phyloP scores from a whole-genome alignment of 192 early-diverging fungal species.

The Coemansia reversa region DNA sequence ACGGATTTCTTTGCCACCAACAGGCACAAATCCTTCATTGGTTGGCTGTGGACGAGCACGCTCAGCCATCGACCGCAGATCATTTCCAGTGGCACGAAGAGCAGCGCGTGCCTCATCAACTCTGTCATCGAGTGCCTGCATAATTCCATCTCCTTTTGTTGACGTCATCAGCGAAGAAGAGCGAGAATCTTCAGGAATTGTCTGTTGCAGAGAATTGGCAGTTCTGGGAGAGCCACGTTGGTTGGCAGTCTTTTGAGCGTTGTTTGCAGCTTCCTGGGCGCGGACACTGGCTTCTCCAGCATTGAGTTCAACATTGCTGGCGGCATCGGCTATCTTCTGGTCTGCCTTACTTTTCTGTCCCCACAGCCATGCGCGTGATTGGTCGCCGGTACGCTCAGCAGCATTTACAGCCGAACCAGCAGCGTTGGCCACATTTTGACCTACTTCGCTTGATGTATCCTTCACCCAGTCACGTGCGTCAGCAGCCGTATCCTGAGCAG shows the following conservation, averaged over 20 bases:
- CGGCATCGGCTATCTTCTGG: conserved; percentile 19
- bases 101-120: conserved; percentile 38
- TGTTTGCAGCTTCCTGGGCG: conserved; percentile 14
- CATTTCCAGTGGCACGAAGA: conserved; percentile 22
- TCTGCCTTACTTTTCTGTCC: conserved; percentile 16
- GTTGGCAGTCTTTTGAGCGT: neutral
- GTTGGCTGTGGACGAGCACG: conserved; percentile 26
- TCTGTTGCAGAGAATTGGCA: neutral
- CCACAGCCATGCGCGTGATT: conserved; percentile 22
- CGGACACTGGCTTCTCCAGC: conserved; percentile 17
- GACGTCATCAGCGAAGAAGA: conserved; percentile 2
- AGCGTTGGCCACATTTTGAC: neutral
- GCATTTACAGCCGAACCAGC: neutral
- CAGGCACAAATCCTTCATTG: conserved; percentile 22
- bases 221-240: neutral
- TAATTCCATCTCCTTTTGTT: conserved; percentile 19
- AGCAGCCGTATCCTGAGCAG: neutral
- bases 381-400: conserved; percentile 7
- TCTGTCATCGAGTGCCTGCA: conserved; percentile 35
- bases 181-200: neutral
- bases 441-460: neutral
- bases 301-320: conserved; percentile 5
- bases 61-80: conserved; percentile 32
- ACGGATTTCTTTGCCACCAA: neutral
- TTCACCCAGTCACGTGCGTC: conserved; percentile 4